These are phyloP conservation scores for Carex scoparia DNA, from an alignment of 176 grass and related monocot genomes.

Conservation along the genomic window DNA sequence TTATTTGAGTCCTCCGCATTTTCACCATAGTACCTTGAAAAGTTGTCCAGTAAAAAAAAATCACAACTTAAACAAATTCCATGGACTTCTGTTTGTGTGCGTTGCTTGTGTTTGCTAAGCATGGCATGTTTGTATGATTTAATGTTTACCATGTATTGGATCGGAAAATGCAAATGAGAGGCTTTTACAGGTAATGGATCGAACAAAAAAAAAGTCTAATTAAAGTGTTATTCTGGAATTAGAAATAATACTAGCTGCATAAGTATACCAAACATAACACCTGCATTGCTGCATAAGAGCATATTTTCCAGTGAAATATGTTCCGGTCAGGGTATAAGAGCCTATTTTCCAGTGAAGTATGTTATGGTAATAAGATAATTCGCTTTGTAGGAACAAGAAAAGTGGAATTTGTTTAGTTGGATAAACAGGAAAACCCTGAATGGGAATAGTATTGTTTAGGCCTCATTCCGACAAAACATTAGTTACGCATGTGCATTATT, in stretches of 20 bases:
- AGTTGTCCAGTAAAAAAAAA: not conserved
- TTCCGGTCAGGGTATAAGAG: not conserved
- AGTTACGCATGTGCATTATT: not conserved
- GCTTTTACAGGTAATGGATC: not conserved
- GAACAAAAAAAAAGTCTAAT: not conserved
- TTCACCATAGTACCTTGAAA: conserved; percentile 22
- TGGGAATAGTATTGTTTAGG: not conserved
- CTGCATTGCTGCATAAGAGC: not conserved
- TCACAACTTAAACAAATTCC: not conserved
- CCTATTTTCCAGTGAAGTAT: not conserved
- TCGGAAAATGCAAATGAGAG: not conserved
- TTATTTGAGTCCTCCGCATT: conserved; percentile 49
- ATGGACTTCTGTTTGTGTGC: not conserved
- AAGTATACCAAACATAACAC: not conserved
- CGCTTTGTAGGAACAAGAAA: not conserved
- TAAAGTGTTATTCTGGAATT: not conserved
- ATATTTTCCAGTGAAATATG: not conserved
- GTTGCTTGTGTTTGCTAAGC: not conserved
- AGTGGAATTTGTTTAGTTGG: not conserved
- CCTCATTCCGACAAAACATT: not conserved
- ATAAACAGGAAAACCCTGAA: not conserved
- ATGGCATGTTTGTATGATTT: not conserved
- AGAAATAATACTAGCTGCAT: not conserved
- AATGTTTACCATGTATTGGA: not conserved
- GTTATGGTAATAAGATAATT: not conserved